Percentiles rank a stretch among this genome's conserved stretches.
These are phyloP conservation scores for Cenchrus purpureus DNA, from an alignment of 176 grass and related monocot species.

Conservation along the genomic window DNA sequence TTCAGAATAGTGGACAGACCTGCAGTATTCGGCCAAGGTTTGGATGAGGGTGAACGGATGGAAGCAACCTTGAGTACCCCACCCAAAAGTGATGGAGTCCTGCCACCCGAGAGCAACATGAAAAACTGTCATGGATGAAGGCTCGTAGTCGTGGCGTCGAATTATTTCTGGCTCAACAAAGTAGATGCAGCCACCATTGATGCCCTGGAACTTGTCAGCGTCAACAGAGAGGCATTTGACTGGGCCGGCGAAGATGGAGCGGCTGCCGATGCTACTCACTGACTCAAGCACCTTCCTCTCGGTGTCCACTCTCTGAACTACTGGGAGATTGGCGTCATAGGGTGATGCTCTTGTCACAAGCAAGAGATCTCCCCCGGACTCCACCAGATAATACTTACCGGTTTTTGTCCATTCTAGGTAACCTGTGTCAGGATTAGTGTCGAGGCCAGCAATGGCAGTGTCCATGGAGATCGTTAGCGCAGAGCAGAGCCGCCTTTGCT, in stretches of 20 bases:
- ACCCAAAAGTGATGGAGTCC: not conserved
- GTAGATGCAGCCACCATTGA: not conserved
- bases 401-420: too few species aligned
- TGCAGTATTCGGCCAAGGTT: not conserved
- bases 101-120: not conserved
- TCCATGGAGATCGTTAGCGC: not conserved
- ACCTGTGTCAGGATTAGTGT: not conserved
- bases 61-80: not conserved
- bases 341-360: not conserved
- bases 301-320: not conserved
- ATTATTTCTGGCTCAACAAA: not conserved
- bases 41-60: not conserved
- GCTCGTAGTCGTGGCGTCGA: not conserved
- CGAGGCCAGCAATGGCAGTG: not conserved
- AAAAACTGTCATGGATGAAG: not conserved
- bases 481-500: not conserved
- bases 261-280: not conserved
- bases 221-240: slow-evolving; percentile 1
- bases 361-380: not conserved
- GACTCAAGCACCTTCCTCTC: not conserved
- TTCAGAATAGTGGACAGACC: not conserved
- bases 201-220: not conserved
- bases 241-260: not conserved
- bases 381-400: not conserved
- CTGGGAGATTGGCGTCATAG: too few species aligned